Evolutionary conservation across 768 basidiomycete species (phyloP).

Genomic region (Mycena venus): DNA sequence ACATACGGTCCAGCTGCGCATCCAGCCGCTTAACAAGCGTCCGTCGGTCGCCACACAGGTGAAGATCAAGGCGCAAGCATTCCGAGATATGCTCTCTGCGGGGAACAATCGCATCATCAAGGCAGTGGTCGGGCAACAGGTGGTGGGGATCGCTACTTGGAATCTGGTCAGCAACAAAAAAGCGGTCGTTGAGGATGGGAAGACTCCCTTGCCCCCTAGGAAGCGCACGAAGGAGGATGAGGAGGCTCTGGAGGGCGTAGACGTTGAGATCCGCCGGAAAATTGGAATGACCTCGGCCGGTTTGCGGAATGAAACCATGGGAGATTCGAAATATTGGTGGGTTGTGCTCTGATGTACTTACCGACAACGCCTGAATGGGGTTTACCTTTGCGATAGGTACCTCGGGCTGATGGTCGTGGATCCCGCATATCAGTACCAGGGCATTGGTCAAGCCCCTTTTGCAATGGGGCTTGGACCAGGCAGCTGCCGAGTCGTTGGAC

Average conservation of each 20-base stretch:
- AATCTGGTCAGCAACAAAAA: background rate
- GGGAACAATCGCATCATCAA: conserved; percentile 5
- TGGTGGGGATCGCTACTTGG: conserved; percentile 10
- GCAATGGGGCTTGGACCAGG: conserved; percentile 7
- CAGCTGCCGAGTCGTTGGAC: background rate
- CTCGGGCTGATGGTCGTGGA: background rate
- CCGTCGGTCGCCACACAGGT: background rate
- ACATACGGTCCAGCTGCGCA: background rate
- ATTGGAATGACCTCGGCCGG: background rate
- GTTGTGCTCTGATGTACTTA: background rate
- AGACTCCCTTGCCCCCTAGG: background rate
- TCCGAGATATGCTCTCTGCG: background rate
- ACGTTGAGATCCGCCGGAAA: background rate
- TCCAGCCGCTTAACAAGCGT: conserved; percentile 5
- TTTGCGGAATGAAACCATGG: background rate
- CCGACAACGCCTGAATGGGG: too few species aligned
- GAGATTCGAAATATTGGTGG: conserved; percentile 10
- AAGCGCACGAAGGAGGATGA: background rate
- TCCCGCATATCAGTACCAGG: conserved; percentile 1
- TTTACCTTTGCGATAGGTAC: background rate
- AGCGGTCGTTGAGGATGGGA: background rate
- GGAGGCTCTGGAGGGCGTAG: background rate
- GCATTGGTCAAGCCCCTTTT: background rate
- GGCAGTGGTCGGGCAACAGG: background rate
- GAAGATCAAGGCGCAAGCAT: background rate